Conservation (phyloP, 2,329 filamentous ascomycete species). For the Beauveria sp. region DNA sequence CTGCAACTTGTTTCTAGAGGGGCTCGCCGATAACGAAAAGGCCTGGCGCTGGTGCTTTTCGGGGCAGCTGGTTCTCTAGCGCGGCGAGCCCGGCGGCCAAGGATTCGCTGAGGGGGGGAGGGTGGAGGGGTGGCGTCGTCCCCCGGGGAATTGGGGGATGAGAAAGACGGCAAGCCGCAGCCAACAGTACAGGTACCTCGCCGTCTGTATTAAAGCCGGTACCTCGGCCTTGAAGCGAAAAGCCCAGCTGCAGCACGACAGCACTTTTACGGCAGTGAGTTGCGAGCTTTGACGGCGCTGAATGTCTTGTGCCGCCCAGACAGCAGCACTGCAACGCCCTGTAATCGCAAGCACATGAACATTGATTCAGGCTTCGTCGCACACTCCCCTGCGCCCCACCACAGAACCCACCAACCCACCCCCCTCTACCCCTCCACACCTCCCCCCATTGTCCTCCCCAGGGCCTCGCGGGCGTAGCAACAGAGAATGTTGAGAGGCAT, state of each 20-base stretch:
- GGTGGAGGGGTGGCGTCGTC: background rate
- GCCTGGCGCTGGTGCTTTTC: constrained; percentile 1
- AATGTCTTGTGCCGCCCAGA: no score
- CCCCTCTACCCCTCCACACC: no score
- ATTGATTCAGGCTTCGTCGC: background rate
- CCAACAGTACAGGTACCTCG: background rate
- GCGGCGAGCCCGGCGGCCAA: background rate
- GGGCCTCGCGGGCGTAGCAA: background rate
- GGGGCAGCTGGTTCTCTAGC: constrained; percentile 7
- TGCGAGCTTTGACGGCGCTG: background rate
- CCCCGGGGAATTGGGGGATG: no score
- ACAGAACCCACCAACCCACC: no score
- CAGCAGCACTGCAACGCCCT: background rate
- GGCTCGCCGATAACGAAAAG: constrained; percentile 8
- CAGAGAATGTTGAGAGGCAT: background rate
- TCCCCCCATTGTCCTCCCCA: no score
- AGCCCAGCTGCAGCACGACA: no score
- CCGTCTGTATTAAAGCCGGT: background rate
- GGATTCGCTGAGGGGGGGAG: background rate
- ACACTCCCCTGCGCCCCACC: no score
- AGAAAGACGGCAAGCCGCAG: no score
- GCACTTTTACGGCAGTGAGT: no score
- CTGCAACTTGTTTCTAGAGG: background rate
- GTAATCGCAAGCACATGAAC: background rate
- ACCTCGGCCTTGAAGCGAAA: background rate